phyloP scores from a whole-genome alignment of 805 yeast species.

The Starmerella vaccinii region DNA sequence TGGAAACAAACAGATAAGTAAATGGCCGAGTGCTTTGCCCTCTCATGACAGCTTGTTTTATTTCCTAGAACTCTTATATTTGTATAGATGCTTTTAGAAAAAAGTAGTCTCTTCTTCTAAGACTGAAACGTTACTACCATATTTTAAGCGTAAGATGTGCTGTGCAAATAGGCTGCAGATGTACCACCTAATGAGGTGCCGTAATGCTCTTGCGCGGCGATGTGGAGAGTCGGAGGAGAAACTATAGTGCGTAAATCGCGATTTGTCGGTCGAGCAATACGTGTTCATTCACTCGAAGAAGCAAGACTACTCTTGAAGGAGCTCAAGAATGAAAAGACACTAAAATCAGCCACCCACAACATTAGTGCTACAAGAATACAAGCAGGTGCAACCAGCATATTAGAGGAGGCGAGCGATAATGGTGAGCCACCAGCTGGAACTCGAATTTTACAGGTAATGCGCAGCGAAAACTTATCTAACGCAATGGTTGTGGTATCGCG shows the following conservation, averaged over 20 bases:
- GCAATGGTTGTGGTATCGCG: conserved; percentile 59
- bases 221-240: conserved; percentile 20
- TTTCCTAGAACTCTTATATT: no score
- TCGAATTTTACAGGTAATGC: conserved; percentile 45
- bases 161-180: no score
- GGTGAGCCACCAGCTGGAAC: conserved; percentile 72
- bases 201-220: not conserved
- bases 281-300: conserved; percentile 34
- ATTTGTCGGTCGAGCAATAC: conserved; percentile 53
- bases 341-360: conserved; percentile 57
- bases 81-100: no score
- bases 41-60: no score
- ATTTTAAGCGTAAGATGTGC: no score
- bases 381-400: conserved; percentile 20
- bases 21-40: no score
- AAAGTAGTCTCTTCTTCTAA: no score
- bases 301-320: conserved; percentile 31
- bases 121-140: no score
- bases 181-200: not conserved
- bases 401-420: conserved; percentile 57
- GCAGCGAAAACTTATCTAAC: conserved; percentile 41
- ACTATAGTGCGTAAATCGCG: conserved; percentile 47
- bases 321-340: conserved; percentile 38
- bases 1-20: not conserved
- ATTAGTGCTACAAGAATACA: conserved; percentile 67